Base-by-base conservation (phyloP, 805 yeast genomes). In the Metschnikowia chrysomelidarum region DNA sequence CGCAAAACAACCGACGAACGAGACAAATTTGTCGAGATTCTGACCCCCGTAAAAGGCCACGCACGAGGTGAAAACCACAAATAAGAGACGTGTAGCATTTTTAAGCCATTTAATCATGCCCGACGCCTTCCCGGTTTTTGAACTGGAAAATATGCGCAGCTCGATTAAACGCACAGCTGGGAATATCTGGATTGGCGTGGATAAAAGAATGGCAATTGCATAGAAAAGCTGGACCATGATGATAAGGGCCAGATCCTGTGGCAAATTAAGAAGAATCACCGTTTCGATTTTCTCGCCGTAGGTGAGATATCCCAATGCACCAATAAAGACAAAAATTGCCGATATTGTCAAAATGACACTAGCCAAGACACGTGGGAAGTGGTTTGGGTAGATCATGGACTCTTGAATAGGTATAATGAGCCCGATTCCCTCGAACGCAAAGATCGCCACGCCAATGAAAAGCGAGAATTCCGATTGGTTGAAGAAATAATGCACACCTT, bases 371-470 rank as follows among this genome's bases (percentile, higher is more conserved):
- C 67, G 54, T 12, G 91, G 88, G 53, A 82, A 85, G 43, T 82
- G 73, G 42, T 78, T 78, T 1, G 93, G 93, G 46, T 81, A 62
- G 32, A 69, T 73, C 93, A 85, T 85, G 1, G 93, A 81, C 47
- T 84, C 86, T 51, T 84, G 87, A 34, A 85, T 81, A 0, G 94
- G 94, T 16, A 85, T 80, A 32, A 85, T 81, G 30, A 85, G 64
- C 0, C 94, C 93, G 38, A 85, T 83, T 1, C 94, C 94, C 61
- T 85, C 94, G 53, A 83, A 85, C n/a, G 93, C 87, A 64, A 85
- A 85, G 19, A 85, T 84, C 2, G 91, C 89, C 5, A 85, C 86
- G 7, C 94, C 94, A 32, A 84, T 78, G 51, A 84, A 84, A 30
- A 85, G 59, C 0, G 91, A 76, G 70, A 86, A 84, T 32, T 70